Evolutionary conservation across 306 rosid species (phyloP).

Genomic region (Prunus campanulata): DNA sequence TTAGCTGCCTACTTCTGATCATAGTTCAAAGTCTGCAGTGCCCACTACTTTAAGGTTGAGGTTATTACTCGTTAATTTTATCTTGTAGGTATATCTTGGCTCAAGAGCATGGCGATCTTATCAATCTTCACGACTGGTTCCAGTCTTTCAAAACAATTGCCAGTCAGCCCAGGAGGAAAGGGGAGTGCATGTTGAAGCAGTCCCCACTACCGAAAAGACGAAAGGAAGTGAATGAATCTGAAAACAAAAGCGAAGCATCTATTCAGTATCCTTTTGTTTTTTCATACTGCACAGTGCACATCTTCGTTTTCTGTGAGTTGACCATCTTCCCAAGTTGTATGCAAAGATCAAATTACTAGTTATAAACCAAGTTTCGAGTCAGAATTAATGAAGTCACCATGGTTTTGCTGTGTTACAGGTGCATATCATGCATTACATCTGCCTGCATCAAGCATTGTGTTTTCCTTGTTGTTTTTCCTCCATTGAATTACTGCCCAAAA

Average conservation of each 20-base stretch:
- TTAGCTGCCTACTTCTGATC: neutral
- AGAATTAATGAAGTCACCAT: neutral
- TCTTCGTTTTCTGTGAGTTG: neutral
- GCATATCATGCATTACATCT: neutral
- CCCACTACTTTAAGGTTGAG: neutral
- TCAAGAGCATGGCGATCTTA: slow-evolving; percentile 95
- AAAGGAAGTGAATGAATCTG: slow-evolving; percentile 44
- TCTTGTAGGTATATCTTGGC: slow-evolving; percentile 68
- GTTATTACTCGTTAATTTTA: slow-evolving; percentile 13
- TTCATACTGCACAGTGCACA: slow-evolving; percentile 9
- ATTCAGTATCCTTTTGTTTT: slow-evolving; percentile 80
- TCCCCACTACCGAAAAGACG: slow-evolving; percentile 61
- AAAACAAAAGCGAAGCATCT: slow-evolving; percentile 60
- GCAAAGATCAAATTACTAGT: neutral
- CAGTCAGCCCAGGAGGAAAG: slow-evolving; percentile 41
- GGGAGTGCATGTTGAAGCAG: slow-evolving; percentile 56
- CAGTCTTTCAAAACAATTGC: slow-evolving; percentile 70
- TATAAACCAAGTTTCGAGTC: neutral
- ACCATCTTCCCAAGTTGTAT: neutral
- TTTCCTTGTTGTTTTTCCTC: neutral
- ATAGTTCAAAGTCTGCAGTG: neutral
- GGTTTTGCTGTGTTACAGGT: neutral
- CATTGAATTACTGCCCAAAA: neutral
- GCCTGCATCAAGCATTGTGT: neutral
- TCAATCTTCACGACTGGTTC: slow-evolving; percentile 95